A percentile compares a stretch with the other conserved stretches of the same genome.
These are phyloP conservation scores for Penicillium sp. DNA, from an alignment of 2,329 filamentous ascomycete genomes.

Conservation along the genomic window DNA sequence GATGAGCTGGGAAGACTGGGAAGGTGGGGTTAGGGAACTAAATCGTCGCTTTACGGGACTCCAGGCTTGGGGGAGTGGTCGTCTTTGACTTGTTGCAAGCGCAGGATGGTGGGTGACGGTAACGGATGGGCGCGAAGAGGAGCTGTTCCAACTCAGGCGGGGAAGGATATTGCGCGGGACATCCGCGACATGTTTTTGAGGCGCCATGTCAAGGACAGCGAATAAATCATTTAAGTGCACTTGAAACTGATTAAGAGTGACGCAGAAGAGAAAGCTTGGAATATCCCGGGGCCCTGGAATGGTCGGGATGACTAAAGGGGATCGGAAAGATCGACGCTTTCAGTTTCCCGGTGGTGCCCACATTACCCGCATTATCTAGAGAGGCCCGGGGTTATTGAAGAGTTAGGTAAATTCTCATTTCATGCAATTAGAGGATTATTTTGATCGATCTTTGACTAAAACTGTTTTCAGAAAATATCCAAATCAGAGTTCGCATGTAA, in stretches of 20 bases:
- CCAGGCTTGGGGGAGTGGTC: constrained; percentile 24
- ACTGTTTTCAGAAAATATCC: background rate
- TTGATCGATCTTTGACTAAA: background rate
- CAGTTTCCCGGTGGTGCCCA: constrained; percentile 3
- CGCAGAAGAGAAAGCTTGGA: background rate
- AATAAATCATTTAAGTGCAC: background rate
- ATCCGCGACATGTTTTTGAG: constrained; percentile 42
- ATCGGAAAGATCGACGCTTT: constrained; percentile 4
- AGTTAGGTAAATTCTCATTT: background rate
- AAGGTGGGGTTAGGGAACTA: constrained; percentile 11
- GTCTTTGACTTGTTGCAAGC: constrained; percentile 26
- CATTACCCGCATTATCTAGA: background rate
- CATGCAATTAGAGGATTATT: constrained; percentile 2
- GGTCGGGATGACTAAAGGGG: constrained; percentile 6
- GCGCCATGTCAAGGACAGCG: constrained; percentile 35
- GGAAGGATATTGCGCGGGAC: constrained; percentile 45
- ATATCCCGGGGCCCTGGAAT: background rate
- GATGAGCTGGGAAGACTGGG: constrained; percentile 15
- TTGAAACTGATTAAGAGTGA: background rate
- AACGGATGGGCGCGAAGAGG: constrained; percentile 33
- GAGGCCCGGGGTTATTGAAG: background rate
- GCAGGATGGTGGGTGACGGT: constrained; percentile 28
- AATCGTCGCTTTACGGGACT: constrained; percentile 23
- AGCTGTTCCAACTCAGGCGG: constrained; percentile 43
- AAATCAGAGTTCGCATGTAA: constrained; percentile 13